A percentile compares a stretch with the other conserved stretches of the same genome.
Evolutionary conservation across 2,329 filamentous ascomycete genomes (phyloP).

Genomic region (Hymenoscyphus fructigenus): DNA sequence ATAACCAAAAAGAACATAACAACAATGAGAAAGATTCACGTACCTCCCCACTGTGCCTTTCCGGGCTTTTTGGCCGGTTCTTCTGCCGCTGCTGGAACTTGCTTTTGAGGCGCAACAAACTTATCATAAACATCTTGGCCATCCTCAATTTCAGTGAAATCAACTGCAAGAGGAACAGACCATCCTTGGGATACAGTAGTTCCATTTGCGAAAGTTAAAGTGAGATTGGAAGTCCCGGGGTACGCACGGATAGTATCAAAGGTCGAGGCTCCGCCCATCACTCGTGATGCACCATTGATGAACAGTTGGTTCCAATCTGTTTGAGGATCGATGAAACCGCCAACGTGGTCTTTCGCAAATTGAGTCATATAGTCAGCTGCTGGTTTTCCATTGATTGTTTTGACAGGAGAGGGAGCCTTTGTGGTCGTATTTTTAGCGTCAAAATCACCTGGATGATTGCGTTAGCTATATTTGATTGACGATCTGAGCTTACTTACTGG

Average conservation of each 20-base stretch:
- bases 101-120: background rate
- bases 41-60: background rate
- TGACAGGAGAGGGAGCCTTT: background rate
- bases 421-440: background rate
- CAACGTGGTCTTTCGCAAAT: background rate
- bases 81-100: background rate
- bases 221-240: constrained; percentile 22
- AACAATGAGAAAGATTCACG: background rate
- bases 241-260: background rate
- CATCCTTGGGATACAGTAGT: constrained; percentile 21
- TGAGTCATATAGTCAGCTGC: constrained; percentile 4
- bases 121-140: constrained; percentile 17
- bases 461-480: background rate
- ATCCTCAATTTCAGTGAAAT: background rate
- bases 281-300: background rate
- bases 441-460: background rate
- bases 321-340: constrained; percentile 1
- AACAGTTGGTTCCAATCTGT: constrained; percentile 10
- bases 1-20: background rate
- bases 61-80: background rate
- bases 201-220: constrained; percentile 40
- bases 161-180: background rate
- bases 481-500: background rate
- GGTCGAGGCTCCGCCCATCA: background rate
- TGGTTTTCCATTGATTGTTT: constrained; percentile 6